These are phyloP conservation scores for Yamadazyma sp. DNA, from an alignment of 1,139 yeast species.

Conservation along the genomic window DNA sequence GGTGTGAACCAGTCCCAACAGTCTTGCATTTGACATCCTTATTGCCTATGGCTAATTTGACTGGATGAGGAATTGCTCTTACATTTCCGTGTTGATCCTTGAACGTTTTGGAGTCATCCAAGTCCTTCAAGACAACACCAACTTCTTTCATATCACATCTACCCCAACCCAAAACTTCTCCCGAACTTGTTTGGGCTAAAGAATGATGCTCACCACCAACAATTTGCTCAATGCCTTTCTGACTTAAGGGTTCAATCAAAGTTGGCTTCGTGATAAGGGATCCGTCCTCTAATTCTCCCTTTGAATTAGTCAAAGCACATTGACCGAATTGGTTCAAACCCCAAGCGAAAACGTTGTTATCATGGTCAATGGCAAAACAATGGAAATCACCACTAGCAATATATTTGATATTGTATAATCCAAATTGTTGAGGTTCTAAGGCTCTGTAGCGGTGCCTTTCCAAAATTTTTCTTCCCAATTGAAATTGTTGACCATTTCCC, in stretches of 20 bases:
- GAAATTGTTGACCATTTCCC: constrained; percentile 96
- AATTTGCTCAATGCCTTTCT: constrained; percentile 57
- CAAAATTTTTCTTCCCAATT: constrained; percentile 79
- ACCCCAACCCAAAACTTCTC: constrained; percentile 83
- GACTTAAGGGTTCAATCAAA: constrained; percentile 58
- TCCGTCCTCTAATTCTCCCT: constrained; percentile 72
- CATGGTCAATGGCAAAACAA: constrained; percentile 83
- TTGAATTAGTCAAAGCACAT: constrained; percentile 69
- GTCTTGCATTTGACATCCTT: constrained; percentile 48
- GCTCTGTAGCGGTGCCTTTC: constrained; percentile 74
- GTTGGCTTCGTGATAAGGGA: constrained; percentile 80
- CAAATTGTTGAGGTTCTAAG: constrained; percentile 76
- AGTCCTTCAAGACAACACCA: constrained; percentile 67
- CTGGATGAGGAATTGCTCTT: constrained; percentile 86
- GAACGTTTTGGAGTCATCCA: constrained; percentile 61
- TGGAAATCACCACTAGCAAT: constrained; percentile 95
- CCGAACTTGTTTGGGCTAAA: constrained; percentile 67
- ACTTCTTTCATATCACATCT: constrained; percentile 91
- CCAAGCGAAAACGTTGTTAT: constrained; percentile 80
- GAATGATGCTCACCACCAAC: constrained; percentile 97
- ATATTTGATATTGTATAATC: constrained; percentile 70
- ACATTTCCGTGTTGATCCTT: constrained; percentile 78
- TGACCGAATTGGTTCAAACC: constrained; percentile 97
- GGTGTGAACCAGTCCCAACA: constrained; percentile 88
- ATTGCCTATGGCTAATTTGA: constrained; percentile 45